Base-by-base conservation (phyloP, 2,329 filamentous ascomycete genomes). In the Alternaria ethzedia region DNA sequence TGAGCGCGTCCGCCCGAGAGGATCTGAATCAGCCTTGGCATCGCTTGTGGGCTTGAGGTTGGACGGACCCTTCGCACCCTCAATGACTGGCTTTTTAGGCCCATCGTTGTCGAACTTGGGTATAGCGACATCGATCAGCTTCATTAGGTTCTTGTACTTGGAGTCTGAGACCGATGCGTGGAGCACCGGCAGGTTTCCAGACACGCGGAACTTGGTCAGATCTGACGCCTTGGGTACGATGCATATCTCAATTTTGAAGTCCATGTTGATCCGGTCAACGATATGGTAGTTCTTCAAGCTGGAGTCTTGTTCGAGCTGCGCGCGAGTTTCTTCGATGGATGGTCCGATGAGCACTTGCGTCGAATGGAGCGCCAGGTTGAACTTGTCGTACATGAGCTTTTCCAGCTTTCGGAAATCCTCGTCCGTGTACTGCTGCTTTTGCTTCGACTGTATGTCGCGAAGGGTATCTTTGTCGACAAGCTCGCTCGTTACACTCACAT, bases 81-180 rank as follows among this genome's bases (percentile, higher is more conserved):
- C 73, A 62, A 72, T 70, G 20, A 76, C 68, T 57, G 78, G 78
- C 59, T 81, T 83, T 36, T 76, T 75, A 54, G 67, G 74, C 11
- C 62, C 70, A 2, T 85, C 83, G 15, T 85, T 83, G 25, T 88
- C 87, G 61, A 98, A 90, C 65, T 91, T 94, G 1, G 96, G 96
- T 63, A 99, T 92, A 0, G 96, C 94, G 60, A 97, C 94, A 64
- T 99, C 95, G 65, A 99, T 95, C 46, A 99, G 86, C 72, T 90
- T 94, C 96, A 99, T 99, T 63, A 99, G 80, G 49, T 89, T 94
- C 83, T 98, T 99, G 84, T 99, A 99, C 78, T 99, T 99, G 41
- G 89, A 89, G 73, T 99, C 96, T 0, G 96, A 98, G 41, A 96
- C 90, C 0, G 92, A 92, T 11, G 92, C 96, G 78, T 98, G 95